phyloP scores from a whole-genome alignment of 2,329 filamentous ascomycete genomes.

The Endoconidiophora polonica region DNA sequence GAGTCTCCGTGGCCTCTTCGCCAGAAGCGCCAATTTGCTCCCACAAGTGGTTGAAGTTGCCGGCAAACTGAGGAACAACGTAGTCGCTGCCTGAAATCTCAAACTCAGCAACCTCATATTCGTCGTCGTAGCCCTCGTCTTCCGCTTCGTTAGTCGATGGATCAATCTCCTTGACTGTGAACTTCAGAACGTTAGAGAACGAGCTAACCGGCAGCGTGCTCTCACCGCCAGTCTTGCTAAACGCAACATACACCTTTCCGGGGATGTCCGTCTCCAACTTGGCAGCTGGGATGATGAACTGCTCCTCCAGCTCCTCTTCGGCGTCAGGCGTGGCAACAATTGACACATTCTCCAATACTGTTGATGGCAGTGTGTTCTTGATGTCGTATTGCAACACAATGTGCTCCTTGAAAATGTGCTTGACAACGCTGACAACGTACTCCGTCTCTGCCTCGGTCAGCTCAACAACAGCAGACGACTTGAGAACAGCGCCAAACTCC shows the following conservation, averaged over 20 bases:
- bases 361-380: constrained; percentile 90
- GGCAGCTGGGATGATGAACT: constrained; percentile 82
- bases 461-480: constrained; percentile 72
- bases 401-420: constrained; percentile 96
- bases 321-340: constrained; percentile 65
- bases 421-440: constrained; percentile 84
- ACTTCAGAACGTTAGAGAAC: constrained; percentile 88
- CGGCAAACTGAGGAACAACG: constrained; percentile 79
- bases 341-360: constrained; percentile 76
- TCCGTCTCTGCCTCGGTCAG: constrained; percentile 95
- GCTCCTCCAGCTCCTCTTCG: constrained; percentile 71
- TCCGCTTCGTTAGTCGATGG: constrained; percentile 86
- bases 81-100: constrained; percentile 87
- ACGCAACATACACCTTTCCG: constrained; percentile 87
- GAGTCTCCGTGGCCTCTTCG: constrained; percentile 79
- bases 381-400: constrained; percentile 92
- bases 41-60: constrained; percentile 93
- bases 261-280: constrained; percentile 71
- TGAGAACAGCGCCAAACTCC: constrained; percentile 77
- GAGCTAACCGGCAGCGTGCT: constrained; percentile 59
- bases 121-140: constrained; percentile 84
- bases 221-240: constrained; percentile 67
- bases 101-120: constrained; percentile 91
- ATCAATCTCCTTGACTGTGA: constrained; percentile 96
- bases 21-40: constrained; percentile 79